Percentiles rank a stretch among this genome's conserved stretches.
These are phyloP conservation scores for Imleria badia DNA, from an alignment of 768 basidiomycete species.

Conservation along the genomic window DNA sequence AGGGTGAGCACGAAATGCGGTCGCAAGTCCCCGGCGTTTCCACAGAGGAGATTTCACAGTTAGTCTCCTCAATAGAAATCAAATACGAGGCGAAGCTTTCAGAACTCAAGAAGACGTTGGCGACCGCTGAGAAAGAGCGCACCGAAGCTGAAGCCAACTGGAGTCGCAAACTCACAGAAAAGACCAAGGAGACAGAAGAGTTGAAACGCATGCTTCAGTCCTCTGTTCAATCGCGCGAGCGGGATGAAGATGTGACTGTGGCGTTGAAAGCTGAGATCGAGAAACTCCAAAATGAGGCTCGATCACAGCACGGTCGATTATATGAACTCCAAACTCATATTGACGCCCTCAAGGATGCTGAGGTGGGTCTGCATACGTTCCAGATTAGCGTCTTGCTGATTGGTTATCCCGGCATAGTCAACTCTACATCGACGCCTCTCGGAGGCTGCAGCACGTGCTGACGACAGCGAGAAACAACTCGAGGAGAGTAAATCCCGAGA, in stretches of 20 bases:
- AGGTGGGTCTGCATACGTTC: conserved; percentile 47
- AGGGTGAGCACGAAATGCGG: conserved; percentile 52
- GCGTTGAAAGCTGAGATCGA: conserved; percentile 57
- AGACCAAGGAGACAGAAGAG: conserved; percentile 74
- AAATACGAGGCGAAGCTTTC: conserved; percentile 76
- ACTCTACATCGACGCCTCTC: conserved; percentile 43
- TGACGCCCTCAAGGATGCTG: conserved; percentile 51
- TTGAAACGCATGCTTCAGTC: conserved; percentile 59
- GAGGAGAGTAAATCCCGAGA: conserved; percentile 76
- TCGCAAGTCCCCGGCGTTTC: conserved; percentile 43
- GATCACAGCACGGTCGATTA: conserved; percentile 49
- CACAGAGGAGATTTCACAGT: conserved; percentile 66
- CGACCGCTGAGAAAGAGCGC: conserved; percentile 74
- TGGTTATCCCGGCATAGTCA: conserved; percentile 35
- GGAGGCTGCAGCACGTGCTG: conserved; percentile 49
- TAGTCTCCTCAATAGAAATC: conserved; percentile 70
- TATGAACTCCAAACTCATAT: conserved; percentile 54
- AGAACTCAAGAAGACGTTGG: conserved; percentile 66
- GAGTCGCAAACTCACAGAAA: conserved; percentile 80
- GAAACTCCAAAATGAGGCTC: conserved; percentile 47
- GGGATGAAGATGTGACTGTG: conserved; percentile 50
- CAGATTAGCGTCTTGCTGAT: neutral
- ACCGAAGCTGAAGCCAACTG: conserved; percentile 87
- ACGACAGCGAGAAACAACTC: conserved; percentile 59
- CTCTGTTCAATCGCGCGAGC: conserved; percentile 57